These are phyloP conservation scores for Talaromyces sp. DNA, from an alignment of 2,329 filamentous ascomycete genomes.

Conservation along the genomic window DNA sequence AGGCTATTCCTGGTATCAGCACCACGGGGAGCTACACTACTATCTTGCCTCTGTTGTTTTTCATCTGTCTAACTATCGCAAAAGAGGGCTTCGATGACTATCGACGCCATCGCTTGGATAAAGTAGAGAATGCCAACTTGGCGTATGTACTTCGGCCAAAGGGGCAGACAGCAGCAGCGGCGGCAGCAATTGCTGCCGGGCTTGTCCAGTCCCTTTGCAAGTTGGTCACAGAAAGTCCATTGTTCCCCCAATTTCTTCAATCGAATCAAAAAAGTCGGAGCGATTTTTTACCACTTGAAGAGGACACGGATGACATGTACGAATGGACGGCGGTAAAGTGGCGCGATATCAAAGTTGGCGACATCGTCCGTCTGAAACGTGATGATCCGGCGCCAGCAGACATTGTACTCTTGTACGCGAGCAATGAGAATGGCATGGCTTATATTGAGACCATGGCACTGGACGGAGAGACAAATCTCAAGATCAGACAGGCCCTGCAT, in stretches of 20 bases:
- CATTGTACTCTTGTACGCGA: constrained; percentile 65
- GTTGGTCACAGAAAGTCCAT: no score
- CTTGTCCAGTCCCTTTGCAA: constrained; percentile 50
- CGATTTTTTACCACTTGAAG: neutral
- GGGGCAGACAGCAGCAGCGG: no score
- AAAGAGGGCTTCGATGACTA: constrained; percentile 86
- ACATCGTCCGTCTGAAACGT: constrained; percentile 65
- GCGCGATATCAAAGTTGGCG: constrained; percentile 70
- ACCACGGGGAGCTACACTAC: constrained; percentile 84
- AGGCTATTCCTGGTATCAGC: constrained; percentile 78
- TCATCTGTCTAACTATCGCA: constrained; percentile 73
- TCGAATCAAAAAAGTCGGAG: no score
- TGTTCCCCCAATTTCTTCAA: no score
- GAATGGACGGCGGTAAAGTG: constrained; percentile 63
- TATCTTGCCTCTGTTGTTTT: constrained; percentile 69
- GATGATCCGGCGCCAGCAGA: constrained; percentile 72
- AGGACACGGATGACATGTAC: neutral
- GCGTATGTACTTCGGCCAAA: no score
- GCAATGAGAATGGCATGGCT: constrained; percentile 44
- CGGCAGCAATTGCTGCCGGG: no score
- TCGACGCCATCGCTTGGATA: constrained; percentile 70
- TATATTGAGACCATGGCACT: constrained; percentile 56
- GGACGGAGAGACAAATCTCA: constrained; percentile 54
- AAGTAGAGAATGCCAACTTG: constrained; percentile 69
- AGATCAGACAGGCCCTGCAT: constrained; percentile 18